phyloP scores from a whole-genome alignment of 1,284 basidiomycete species.

The Malassezia sympodialis region DNA sequence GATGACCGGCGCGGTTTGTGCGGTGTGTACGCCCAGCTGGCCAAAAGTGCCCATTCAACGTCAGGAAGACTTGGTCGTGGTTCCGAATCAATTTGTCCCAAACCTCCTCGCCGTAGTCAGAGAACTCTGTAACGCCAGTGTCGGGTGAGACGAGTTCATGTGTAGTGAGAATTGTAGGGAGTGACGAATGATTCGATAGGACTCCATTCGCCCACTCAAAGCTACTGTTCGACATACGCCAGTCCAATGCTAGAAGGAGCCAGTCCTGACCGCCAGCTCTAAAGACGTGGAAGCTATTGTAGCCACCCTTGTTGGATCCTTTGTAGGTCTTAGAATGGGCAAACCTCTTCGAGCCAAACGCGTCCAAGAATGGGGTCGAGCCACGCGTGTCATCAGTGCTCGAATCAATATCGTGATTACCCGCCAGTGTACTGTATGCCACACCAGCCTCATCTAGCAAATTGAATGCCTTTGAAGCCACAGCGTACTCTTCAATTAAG shows the following conservation, averaged over 20 bases:
- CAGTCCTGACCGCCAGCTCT: constrained; percentile 3
- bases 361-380: constrained; percentile 3
- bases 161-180: constrained; percentile 3
- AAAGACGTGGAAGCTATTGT: constrained; percentile 7
- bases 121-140: not conserved
- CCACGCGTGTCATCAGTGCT: constrained; percentile 5
- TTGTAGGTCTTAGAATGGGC: not conserved
- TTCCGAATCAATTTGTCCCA: not conserved
- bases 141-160: constrained; percentile 3
- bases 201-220: constrained; percentile 4
- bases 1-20: not conserved
- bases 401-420: constrained; percentile 5
- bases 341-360: not conserved
- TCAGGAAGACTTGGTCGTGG: constrained; percentile 2
- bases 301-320: not conserved
- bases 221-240: constrained; percentile 4
- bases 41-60: constrained; percentile 9
- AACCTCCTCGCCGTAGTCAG: not conserved
- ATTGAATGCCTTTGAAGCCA: not conserved
- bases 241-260: constrained; percentile 2
- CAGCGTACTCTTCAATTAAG: not conserved
- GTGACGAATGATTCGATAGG: not conserved
- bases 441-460: not conserved
- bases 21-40: constrained; percentile 1
- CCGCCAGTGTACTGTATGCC: constrained; percentile 5